phyloP scores from a whole-genome alignment of 192 early-diverging fungal species.

The Coemansia sp. region DNA sequence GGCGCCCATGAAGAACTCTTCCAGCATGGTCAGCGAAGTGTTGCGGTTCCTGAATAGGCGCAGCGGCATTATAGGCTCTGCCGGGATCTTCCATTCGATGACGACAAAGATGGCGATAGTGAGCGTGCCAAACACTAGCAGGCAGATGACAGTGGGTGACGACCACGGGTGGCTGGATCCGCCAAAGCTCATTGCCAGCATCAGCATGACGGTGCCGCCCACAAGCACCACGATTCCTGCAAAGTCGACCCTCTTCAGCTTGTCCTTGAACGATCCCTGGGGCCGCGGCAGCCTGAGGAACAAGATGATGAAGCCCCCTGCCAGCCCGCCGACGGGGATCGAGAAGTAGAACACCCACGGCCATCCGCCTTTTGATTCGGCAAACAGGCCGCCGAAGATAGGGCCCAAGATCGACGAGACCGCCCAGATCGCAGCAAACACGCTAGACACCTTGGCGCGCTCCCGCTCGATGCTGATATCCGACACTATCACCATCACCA shows the following conservation, averaged over 20 bases:
- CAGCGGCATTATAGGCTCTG: slow-evolving; percentile 67
- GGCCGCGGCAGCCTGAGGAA: slow-evolving; percentile 48
- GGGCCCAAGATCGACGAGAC: slow-evolving; percentile 62
- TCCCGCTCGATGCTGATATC: slow-evolving; percentile 65
- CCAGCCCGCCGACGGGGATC: slow-evolving; percentile 48
- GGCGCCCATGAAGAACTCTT: slow-evolving; percentile 30
- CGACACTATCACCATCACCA: slow-evolving; percentile 65
- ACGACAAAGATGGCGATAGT: slow-evolving; percentile 59
- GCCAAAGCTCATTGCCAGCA: slow-evolving; percentile 75
- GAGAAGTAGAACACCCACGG: slow-evolving; percentile 64
- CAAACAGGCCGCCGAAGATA: slow-evolving; percentile 61
- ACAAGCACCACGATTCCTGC: slow-evolving; percentile 62
- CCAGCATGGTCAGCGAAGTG: slow-evolving; percentile 18
- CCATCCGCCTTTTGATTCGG: slow-evolving; percentile 47
- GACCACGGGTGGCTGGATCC: slow-evolving; percentile 74
- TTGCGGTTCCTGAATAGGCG: slow-evolving; percentile 60
- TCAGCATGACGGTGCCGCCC: slow-evolving; percentile 60
- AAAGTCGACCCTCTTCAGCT: slow-evolving; percentile 67
- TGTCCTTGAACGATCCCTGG: slow-evolving; percentile 36
- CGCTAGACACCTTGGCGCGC: slow-evolving; percentile 61
- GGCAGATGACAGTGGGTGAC: slow-evolving; percentile 60
- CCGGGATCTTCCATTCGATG: slow-evolving; percentile 57
- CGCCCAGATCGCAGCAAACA: slow-evolving; percentile 61
- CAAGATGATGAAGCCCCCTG: slow-evolving; percentile 35
- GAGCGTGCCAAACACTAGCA: slow-evolving; percentile 56